Evolutionary conservation across 1,284 basidiomycete species (phyloP).

Genomic region (Heterobasidion occidentale): DNA sequence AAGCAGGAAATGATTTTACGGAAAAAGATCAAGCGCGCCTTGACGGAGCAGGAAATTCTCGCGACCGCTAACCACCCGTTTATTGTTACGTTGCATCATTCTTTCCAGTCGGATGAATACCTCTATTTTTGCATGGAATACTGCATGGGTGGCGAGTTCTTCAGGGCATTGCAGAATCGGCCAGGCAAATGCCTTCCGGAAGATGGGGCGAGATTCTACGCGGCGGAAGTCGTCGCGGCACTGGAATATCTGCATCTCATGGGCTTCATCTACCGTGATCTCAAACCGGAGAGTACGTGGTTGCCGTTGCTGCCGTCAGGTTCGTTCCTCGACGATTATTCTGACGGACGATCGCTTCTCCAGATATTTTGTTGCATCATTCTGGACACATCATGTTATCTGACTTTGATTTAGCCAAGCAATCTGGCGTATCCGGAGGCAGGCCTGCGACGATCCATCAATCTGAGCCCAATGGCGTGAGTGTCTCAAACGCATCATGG

Average conservation of each 20-base stretch:
- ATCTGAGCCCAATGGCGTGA: constrained; percentile 82
- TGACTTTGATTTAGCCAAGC: constrained; percentile 98
- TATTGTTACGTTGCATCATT: constrained; percentile 96
- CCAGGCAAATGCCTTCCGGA: constrained; percentile 95
- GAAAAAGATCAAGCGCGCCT: constrained; percentile 94
- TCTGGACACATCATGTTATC: constrained; percentile 99
- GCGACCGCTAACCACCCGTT: constrained; percentile 96
- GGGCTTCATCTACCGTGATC: constrained; percentile 98
- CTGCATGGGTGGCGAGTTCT: constrained; percentile 99
- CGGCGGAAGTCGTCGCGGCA: constrained; percentile 96
- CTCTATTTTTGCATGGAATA: constrained; percentile 99
- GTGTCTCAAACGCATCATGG: constrained; percentile 15
- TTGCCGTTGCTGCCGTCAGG: not conserved
- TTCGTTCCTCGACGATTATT: not conserved
- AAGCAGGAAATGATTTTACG: constrained; percentile 99
- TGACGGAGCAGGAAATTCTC: constrained; percentile 95
- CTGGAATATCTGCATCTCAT: constrained; percentile 98
- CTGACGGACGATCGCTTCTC: not conserved
- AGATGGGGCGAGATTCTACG: constrained; percentile 95
- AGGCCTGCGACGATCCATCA: constrained; percentile 89
- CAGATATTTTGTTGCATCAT: constrained; percentile 97
- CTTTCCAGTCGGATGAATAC: constrained; percentile 96
- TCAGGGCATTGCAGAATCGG: constrained; percentile 90
- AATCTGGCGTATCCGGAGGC: constrained; percentile 80
- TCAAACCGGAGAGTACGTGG: constrained; percentile 95